Conservation (phyloP, 305 asterid species). For the Rubia tinctorum region DNA sequence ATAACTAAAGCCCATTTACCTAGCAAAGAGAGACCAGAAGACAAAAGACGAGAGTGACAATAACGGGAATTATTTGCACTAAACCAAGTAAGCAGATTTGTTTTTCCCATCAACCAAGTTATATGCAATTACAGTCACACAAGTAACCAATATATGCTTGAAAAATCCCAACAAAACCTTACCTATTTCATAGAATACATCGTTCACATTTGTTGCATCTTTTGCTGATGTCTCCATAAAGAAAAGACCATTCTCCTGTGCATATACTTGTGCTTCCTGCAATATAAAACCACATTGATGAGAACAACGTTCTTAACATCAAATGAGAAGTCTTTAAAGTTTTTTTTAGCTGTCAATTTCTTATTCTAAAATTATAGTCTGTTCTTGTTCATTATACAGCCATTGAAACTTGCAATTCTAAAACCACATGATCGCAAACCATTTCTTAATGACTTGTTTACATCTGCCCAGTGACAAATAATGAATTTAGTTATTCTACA, state of each 20-base stretch:
- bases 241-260: slow-evolving; percentile 83
- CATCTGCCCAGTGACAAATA: neutral
- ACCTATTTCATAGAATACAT: slow-evolving; percentile 84
- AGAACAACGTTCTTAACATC: neutral
- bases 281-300: slow-evolving; percentile 9
- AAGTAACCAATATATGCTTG: slow-evolving; percentile 5
- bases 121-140: neutral
- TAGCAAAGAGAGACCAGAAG: neutral
- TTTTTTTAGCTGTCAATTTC: neutral
- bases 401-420: neutral
- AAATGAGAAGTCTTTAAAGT: neutral
- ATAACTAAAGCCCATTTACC: neutral
- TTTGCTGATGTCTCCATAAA: slow-evolving; percentile 92
- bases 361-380: neutral
- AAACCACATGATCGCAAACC: neutral
- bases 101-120: slow-evolving; percentile 3
- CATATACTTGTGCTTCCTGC: slow-evolving; percentile 83
- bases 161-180: slow-evolving; percentile 11
- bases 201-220: slow-evolving; percentile 77
- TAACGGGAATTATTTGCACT: neutral
- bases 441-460: neutral
- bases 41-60: neutral
- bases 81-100: neutral
- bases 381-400: neutral
- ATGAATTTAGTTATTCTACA: neutral